Percentiles rank a stretch among this genome's conserved stretches.
Evolutionary conservation across 2,329 filamentous ascomycete species (phyloP).

Genomic region (Myriosclerotinia curreyana): DNA sequence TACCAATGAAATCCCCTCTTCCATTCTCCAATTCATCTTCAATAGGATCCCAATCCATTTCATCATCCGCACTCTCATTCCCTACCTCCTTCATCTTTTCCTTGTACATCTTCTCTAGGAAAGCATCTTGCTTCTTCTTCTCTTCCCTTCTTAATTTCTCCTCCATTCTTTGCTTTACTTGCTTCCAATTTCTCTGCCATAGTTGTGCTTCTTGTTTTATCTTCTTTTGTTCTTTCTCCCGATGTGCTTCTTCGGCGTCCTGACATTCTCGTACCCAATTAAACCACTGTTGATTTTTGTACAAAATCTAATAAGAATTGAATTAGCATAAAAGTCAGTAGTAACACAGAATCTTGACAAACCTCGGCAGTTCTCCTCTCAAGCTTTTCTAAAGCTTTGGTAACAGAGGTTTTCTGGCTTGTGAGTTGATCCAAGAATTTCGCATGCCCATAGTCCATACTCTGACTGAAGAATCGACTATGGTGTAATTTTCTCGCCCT

Average conservation of each 20-base stretch:
- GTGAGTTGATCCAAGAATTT: constrained; percentile 42
- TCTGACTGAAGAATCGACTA: constrained; percentile 44
- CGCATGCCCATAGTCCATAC: constrained; percentile 46
- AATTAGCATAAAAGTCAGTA: not conserved
- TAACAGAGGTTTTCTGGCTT: constrained; percentile 37
- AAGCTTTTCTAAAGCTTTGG: constrained; percentile 43
- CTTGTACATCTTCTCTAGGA: constrained; percentile 44
- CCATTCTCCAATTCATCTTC: constrained; percentile 48
- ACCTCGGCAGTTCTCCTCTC: constrained; percentile 45
- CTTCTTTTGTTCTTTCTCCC: constrained; percentile 50
- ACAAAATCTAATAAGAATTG: constrained; percentile 34
- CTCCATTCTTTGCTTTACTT: constrained; percentile 43
- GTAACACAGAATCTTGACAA: constrained; percentile 1
- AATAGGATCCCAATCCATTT: constrained; percentile 48
- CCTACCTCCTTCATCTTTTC: constrained; percentile 41
- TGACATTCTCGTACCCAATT: constrained; percentile 47
- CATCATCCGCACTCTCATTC: constrained; percentile 37
- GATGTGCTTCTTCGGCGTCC: constrained; percentile 45
- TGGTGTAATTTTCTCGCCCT: constrained; percentile 45
- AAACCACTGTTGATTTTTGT: constrained; percentile 49
- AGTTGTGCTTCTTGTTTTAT: constrained; percentile 48
- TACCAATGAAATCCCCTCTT: constrained; percentile 41
- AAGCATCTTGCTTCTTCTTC: constrained; percentile 45
- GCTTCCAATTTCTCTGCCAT: constrained; percentile 48
- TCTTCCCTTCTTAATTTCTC: constrained; percentile 44